A percentile compares a stretch with the other conserved stretches of the same genome.
These are phyloP conservation scores for Cichorium intybus DNA, from an alignment of 140 eudicot genomes.

Conservation along the genomic window DNA sequence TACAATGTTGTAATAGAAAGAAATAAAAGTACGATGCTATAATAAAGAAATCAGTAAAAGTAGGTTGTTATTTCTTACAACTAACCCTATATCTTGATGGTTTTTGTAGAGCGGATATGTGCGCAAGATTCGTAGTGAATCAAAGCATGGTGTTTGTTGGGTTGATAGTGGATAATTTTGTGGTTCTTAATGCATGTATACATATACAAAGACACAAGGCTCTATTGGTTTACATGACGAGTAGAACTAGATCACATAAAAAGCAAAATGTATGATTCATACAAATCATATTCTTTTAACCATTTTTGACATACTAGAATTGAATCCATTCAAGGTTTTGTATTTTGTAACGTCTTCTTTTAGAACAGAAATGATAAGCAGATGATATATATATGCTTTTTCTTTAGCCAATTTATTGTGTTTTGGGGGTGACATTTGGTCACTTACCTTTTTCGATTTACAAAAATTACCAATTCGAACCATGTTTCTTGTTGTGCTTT, in stretches of 20 bases:
- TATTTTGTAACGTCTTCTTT: slow-evolving; percentile 18
- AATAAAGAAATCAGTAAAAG: no score
- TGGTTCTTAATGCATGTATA: slow-evolving; percentile 11
- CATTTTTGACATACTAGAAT: slow-evolving; percentile 26
- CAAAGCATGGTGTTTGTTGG: slow-evolving; percentile 2
- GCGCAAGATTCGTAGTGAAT: slow-evolving; percentile 41
- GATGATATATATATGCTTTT: slow-evolving; percentile 3
- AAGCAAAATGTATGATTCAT: slow-evolving; percentile 17
- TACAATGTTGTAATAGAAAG: no score
- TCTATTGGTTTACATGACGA: slow-evolving; percentile 8
- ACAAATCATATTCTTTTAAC: slow-evolving; percentile 36
- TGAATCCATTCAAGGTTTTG: slow-evolving; percentile 20
- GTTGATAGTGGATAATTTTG: slow-evolving; percentile 15
- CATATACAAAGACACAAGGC: slow-evolving; percentile 17
- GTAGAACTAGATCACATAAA: slow-evolving; percentile 11
- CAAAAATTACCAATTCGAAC: no score
- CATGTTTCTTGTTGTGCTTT: no score
- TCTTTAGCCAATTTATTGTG: neutral
- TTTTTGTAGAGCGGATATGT: slow-evolving; percentile 62
- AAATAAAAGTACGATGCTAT: no score
- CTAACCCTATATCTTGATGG: neutral
- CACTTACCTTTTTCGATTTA: no score
- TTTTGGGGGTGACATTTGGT: no score
- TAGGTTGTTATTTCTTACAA: neutral
- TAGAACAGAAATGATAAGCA: slow-evolving; percentile 11